Evolutionary conservation across 163 green algal genomes (phyloP).

Genomic region (Trebouxiophyceae sp.): DNA sequence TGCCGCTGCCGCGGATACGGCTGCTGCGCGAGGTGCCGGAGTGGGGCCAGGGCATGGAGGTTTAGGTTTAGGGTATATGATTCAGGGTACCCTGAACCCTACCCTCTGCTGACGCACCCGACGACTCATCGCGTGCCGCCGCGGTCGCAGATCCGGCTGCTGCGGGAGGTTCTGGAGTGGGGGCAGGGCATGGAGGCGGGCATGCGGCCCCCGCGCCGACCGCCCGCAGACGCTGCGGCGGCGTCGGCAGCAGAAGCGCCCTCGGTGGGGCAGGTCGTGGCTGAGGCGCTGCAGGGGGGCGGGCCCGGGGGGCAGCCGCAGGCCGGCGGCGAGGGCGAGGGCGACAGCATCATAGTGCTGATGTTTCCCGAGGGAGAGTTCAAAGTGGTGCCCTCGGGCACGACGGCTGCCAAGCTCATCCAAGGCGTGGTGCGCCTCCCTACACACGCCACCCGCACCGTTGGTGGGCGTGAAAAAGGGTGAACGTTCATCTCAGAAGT

Average conservation of each 20-base stretch:
- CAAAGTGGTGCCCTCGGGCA: slow-evolving; percentile 50
- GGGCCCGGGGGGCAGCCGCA: too few relatives aligned
- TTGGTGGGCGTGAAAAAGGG: too few relatives aligned
- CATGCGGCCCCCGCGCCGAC: not conserved
- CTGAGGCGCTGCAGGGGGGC: not conserved
- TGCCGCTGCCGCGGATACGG: slow-evolving; percentile 15
- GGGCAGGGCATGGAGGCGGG: slow-evolving; percentile 23
- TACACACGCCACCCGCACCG: too few relatives aligned
- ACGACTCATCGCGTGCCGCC: too few relatives aligned
- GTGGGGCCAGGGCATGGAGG: slow-evolving; percentile 54
- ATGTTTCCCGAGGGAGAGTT: slow-evolving; percentile 64
- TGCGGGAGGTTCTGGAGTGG: slow-evolving; percentile 68
- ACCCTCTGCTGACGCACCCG: too few relatives aligned
- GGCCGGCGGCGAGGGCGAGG: slow-evolving; percentile 1
- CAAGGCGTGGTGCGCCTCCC: slow-evolving; percentile 10
- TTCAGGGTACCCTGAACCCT: too few relatives aligned
- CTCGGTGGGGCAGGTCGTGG: not conserved
- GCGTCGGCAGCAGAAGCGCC: not conserved
- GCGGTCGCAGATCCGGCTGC: slow-evolving; percentile 30
- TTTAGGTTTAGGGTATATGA: too few relatives aligned
- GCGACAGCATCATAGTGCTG: slow-evolving; percentile 54
- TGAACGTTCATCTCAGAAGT: too few relatives aligned
- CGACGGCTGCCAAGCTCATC: slow-evolving; percentile 46
- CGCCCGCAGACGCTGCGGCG: too few relatives aligned
- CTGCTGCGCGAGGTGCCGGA: slow-evolving; percentile 64